Base-by-base conservation (phyloP, 805 yeast genomes). In the Cyberlindnera meyerae region DNA sequence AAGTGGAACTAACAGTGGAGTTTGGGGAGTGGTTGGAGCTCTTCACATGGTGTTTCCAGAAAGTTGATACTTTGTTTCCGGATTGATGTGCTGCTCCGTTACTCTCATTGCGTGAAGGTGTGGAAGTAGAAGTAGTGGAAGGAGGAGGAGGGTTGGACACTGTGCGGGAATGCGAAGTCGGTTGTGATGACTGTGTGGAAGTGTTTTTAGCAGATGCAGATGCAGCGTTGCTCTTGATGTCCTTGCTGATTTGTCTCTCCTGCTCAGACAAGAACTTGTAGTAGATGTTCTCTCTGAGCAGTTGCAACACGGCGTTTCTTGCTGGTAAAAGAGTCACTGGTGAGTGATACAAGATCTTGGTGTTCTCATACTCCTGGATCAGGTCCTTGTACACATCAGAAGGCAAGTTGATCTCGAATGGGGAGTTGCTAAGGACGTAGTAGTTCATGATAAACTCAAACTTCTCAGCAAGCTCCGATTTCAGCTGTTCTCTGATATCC, bases 381-480 rank as follows among this genome's bases (percentile, higher is more conserved):
- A 60, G 42, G 14, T 45, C 48, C 12, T 58, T 51, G 41, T 54
- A 60, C 3, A 70, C 56, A 7, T 61, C 58, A 40, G 60, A 50
- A 0, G 77, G 69, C 17, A 75, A 44, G 51, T 75, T 75, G 40
- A 75, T 63, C 50, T 75, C 77, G 27, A 59, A 60, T 3, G 68
- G 65, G 1, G 79, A 61, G 37, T 70, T 63, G 11, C 58, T 60
- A 11, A 45, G 39, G 27, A 75, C 62, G 48, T 65, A 75, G n/a
- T 48, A 54, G 16, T 48, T 42, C 13, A 75, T 52, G 28, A 75
- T 66, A 35, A 48, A 41, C 16, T 52, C 43, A 64, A 72, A 70
- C 42, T 67, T 67, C 24, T 47, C 45, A 1, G 24, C 28, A 12
- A 60, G 28, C 27, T 55, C 49, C 4, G 35, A 36, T 20, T 52